Percentiles rank a stretch among this genome's conserved stretches.
Evolutionary conservation across 2,329 filamentous ascomycete genomes (phyloP).

Genomic region (Hypoxylon sp.): DNA sequence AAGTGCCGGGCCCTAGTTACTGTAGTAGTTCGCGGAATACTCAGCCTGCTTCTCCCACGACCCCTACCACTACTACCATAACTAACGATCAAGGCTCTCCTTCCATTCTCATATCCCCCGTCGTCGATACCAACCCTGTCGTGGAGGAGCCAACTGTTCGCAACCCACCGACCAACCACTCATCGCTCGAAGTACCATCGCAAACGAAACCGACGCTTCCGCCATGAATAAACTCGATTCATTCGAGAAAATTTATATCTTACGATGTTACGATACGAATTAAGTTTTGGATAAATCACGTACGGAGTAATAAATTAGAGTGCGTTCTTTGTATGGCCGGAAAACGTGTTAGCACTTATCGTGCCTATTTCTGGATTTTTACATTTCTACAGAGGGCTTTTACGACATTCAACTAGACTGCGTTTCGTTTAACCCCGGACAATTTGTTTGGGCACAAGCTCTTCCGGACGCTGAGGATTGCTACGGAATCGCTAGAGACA

Average conservation of each 20-base stretch:
- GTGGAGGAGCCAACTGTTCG: conserved; percentile 15
- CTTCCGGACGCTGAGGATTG: background rate
- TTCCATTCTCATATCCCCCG: conserved; percentile 47
- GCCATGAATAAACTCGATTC: conserved; percentile 1
- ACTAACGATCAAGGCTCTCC: conserved; percentile 37
- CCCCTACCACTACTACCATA: conserved; percentile 26
- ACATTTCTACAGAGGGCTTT: background rate
- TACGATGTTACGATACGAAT: background rate
- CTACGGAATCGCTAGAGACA: background rate
- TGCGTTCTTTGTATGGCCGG: background rate
- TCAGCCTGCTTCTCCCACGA: conserved; percentile 19
- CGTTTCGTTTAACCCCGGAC: background rate
- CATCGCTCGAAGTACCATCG: conserved; percentile 3
- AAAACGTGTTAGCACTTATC: background rate
- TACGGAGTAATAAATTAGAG: background rate
- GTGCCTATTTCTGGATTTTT: background rate
- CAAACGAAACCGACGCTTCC: conserved; percentile 7
- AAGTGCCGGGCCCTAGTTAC: conserved; percentile 50
- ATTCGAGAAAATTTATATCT: background rate
- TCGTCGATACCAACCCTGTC: conserved; percentile 33
- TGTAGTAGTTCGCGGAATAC: conserved; percentile 38
- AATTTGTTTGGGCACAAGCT: background rate
- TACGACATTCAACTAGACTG: background rate
- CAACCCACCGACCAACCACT: background rate
- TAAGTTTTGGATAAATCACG: background rate